Percentiles rank a stretch among this genome's conserved stretches.
Evolutionary conservation across 2,329 filamentous ascomycete species (phyloP).

Genomic region (Myriangium duriaei): DNA sequence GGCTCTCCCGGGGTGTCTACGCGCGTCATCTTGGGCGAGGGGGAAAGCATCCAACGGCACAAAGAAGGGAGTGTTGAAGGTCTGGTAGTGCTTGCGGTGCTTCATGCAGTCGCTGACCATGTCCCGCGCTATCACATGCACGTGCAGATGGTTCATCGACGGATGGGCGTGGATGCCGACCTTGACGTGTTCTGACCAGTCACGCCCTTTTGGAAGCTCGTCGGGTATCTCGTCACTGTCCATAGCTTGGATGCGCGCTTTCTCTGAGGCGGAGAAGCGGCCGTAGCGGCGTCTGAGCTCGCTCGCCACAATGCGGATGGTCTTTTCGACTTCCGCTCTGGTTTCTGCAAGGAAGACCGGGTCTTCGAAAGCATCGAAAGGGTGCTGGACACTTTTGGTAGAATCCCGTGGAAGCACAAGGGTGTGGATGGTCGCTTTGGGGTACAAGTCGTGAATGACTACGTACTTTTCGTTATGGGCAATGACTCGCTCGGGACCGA

Average conservation of each 20-base stretch:
- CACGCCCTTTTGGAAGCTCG: constrained; percentile 54
- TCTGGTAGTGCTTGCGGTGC: constrained; percentile 83
- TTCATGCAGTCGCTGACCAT: constrained; percentile 60
- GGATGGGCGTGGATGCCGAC: constrained; percentile 77
- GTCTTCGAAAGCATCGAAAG: constrained; percentile 66
- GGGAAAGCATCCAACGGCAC: constrained; percentile 71
- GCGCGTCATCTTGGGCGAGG: constrained; percentile 49
- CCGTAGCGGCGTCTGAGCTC: constrained; percentile 64
- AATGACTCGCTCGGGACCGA: constrained; percentile 47
- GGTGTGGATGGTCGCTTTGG: constrained; percentile 73
- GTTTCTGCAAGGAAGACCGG: constrained; percentile 53
- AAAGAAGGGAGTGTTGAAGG: constrained; percentile 77
- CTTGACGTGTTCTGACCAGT: constrained; percentile 65
- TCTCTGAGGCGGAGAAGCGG: constrained; percentile 49
- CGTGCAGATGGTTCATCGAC: constrained; percentile 83
- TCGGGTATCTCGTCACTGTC: constrained; percentile 28
- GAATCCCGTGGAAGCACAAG: constrained; percentile 72
- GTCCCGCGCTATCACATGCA: constrained; percentile 77
- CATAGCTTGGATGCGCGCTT: constrained; percentile 51
- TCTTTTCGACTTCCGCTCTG: constrained; percentile 45
- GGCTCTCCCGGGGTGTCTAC: constrained; percentile 43
- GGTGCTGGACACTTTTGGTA: constrained; percentile 50
- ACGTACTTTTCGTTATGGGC: constrained; percentile 58
- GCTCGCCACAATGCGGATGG: constrained; percentile 54
- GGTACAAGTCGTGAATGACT: constrained; percentile 69